These are phyloP conservation scores for Stevia rebaudiana DNA, from an alignment of 140 eudicot species.

Conservation along the genomic window DNA sequence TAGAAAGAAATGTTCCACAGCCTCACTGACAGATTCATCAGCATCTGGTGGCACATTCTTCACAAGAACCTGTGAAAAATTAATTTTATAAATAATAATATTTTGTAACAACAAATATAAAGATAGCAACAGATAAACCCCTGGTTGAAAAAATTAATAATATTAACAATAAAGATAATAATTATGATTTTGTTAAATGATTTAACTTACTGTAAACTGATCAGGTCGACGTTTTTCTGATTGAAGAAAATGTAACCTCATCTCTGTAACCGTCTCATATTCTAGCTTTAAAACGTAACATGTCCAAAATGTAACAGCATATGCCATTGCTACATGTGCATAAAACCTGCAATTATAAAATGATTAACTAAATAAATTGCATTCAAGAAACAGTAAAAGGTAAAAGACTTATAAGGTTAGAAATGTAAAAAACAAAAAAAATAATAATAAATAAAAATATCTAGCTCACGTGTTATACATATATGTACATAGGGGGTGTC, in stretches of 20 bases:
- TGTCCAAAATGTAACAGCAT: conserved; percentile 87
- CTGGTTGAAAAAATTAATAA: neutral
- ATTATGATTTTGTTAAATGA: neutral
- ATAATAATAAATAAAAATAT: no score
- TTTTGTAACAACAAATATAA: neutral
- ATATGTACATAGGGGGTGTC: no score
- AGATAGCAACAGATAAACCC: neutral
- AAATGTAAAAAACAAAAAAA: neutral
- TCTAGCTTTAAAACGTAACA: conserved; percentile 60
- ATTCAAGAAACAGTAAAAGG: neutral
- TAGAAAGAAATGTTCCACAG: conserved; percentile 46
- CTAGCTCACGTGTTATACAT: no score
- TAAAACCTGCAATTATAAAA: conserved; percentile 54
- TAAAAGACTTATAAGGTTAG: no score
- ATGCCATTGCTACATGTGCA: conserved; percentile 84
- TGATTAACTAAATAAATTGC: neutral
- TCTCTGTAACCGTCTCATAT: conserved; percentile 57
- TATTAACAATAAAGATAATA: neutral
- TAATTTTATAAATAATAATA: neutral
- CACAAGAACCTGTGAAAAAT: conserved; percentile 37
- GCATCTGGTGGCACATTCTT: conserved; percentile 48
- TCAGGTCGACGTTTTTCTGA: conserved; percentile 95
- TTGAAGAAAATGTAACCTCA: conserved; percentile 90
- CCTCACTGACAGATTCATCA: conserved; percentile 44
- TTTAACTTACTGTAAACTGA: conserved; percentile 73